Base-by-base conservation (phyloP, 441 rosid species). In the Jatropha multifida region DNA sequence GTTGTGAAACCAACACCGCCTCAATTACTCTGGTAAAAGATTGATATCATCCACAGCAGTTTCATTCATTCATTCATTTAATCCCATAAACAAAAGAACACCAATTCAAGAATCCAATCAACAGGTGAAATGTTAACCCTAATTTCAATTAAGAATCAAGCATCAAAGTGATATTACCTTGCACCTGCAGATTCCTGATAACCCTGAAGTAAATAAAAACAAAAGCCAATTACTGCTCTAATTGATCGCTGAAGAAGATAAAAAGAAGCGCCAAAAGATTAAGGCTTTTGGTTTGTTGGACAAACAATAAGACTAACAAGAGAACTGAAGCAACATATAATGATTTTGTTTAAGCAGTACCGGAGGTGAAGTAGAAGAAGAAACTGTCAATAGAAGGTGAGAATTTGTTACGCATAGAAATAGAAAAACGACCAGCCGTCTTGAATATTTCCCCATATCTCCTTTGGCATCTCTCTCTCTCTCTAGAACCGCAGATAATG, bases 161-260 rank as follows among this genome's bases (percentile, higher is more conserved):
- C 55, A 40, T 58, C 62, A 13, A 46, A n/a, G 1, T 0, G 56
- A 11, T 10, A 37, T 70, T 83, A 86, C 90, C 91, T 84, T 69
- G 79, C 51, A 74, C 77, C 80, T 62, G 79, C 74, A 62, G 83
- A 78, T 79, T 79, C 82, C 72, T 65, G 52, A 42, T 68, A 55
- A 75, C 67, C 87, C 93, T 89, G 88, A 41, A 74, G 61, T 1
- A 73, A 76, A 81, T 3, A 59, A 44, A 8, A 52, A 62, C 62
- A 48, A 32, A 61, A 46, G 55, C n/a, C n/a, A 63, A 48, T 23
- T 2, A 41, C 27, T 42, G 0, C 17, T 51, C 37, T 0, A 69
- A 20, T 27, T 9, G 17, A 52, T 9, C 9, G 14, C 6, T 37
- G 40, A 67, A 58, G 46, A 10, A 17, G 5, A 48, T 18, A 10